Conservation (phyloP, 768 basidiomycete genomes). For the Boletus huronensis region DNA sequence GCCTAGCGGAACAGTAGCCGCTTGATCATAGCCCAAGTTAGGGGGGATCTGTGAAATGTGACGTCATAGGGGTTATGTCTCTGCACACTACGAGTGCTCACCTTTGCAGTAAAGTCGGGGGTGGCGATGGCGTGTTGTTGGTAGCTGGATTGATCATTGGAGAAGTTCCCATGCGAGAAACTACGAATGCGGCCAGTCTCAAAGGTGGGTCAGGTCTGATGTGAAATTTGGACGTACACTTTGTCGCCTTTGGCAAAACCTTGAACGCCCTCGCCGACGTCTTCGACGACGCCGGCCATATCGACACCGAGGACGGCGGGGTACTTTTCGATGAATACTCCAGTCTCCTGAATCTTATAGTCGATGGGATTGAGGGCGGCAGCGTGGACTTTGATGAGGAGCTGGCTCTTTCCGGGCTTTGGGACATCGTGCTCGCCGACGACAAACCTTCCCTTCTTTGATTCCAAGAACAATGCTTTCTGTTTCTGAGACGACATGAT, state of each 20-base stretch:
- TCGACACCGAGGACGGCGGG: slow-evolving; percentile 37
- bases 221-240: slow-evolving; percentile 29
- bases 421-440: slow-evolving; percentile 27
- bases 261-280: slow-evolving; percentile 36
- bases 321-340: slow-evolving; percentile 31
- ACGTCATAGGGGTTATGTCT: background rate
- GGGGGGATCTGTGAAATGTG: slow-evolving; percentile 38
- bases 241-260: slow-evolving; percentile 38
- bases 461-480: slow-evolving; percentile 28
- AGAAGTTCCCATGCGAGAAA: slow-evolving; percentile 29
- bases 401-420: slow-evolving; percentile 36
- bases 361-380: slow-evolving; percentile 46
- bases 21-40: slow-evolving; percentile 42
- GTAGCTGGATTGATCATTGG: slow-evolving; percentile 31
- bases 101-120: slow-evolving; percentile 38
- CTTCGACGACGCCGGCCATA: slow-evolving; percentile 38
- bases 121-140: slow-evolving; percentile 40
- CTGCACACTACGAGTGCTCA: background rate
- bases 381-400: slow-evolving; percentile 40
- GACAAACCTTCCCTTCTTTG: slow-evolving; percentile 28
- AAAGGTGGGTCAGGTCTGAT: background rate
- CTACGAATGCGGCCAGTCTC: background rate
- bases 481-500: slow-evolving; percentile 26
- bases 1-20: slow-evolving; percentile 44
- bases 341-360: slow-evolving; percentile 36